Conservation (phyloP, 106 monocot species). For the Dendrobium chrysotoxum region DNA sequence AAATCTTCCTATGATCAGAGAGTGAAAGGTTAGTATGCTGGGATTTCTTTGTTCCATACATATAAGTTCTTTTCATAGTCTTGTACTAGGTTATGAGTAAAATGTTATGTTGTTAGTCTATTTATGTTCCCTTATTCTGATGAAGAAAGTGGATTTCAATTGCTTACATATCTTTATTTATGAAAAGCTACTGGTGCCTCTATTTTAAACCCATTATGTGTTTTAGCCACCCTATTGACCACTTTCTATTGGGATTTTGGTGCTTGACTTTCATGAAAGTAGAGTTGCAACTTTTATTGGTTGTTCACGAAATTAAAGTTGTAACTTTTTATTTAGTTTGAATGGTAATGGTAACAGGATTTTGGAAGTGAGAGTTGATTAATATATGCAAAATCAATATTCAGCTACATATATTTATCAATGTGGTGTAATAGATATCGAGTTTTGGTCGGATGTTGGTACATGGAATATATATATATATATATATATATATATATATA, state of each 20-base stretch:
- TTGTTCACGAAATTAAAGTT: no score
- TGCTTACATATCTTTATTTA: background rate
- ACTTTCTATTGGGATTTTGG: no score
- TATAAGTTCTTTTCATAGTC: background rate
- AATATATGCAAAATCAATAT: background rate
- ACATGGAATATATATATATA: no score
- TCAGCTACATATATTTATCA: background rate
- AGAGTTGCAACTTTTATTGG: no score
- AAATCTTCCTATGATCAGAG: slow-evolving; percentile 44
- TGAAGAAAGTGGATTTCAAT: background rate
- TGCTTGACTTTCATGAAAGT: no score
- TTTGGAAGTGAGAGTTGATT: no score
- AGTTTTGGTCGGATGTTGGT: background rate
- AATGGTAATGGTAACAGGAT: no score
- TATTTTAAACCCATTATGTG: no score
- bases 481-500: no score
- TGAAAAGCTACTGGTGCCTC: no score
- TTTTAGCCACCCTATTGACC: no score
- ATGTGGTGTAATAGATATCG: background rate
- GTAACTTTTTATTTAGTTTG: no score
- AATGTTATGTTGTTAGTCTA: background rate
- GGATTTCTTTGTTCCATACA: background rate
- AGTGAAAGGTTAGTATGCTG: slow-evolving; percentile 47
- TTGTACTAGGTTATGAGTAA: background rate
- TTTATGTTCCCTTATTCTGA: background rate